phyloP scores from a whole-genome alignment of 2,329 filamentous ascomycete species.

The Clonostachys chloroleuca region DNA sequence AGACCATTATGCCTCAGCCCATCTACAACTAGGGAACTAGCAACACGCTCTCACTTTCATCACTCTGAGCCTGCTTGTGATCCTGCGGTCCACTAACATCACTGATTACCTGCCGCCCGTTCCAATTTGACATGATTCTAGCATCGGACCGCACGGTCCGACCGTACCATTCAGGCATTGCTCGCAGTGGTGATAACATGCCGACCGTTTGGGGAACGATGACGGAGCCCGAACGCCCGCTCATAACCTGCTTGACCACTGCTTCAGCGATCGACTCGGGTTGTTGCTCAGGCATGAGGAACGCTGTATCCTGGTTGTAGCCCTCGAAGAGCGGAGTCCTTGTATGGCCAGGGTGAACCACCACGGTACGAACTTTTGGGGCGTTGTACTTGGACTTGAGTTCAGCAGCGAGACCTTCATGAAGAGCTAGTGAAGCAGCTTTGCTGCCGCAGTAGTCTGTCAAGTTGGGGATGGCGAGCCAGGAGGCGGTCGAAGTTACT shows the following conservation, averaged over 20 bases:
- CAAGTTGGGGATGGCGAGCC: slow-evolving; percentile 55
- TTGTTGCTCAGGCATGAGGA: slow-evolving; percentile 24
- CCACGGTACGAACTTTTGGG: slow-evolving; percentile 59
- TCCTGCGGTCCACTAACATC: slow-evolving; percentile 34
- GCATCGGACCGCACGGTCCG: slow-evolving; percentile 43
- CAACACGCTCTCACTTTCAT: slow-evolving; percentile 26
- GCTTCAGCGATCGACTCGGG: slow-evolving; percentile 37
- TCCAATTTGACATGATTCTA: slow-evolving; percentile 37
- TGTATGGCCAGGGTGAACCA: slow-evolving; percentile 51
- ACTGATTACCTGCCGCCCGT: slow-evolving; percentile 40
- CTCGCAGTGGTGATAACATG: slow-evolving; percentile 37
- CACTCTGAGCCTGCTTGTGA: slow-evolving; percentile 13
- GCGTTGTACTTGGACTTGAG: slow-evolving; percentile 57
- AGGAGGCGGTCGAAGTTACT: slow-evolving; percentile 61
- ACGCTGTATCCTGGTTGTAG: slow-evolving; percentile 48
- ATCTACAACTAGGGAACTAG: slow-evolving; percentile 17
- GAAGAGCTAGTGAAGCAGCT: slow-evolving; percentile 61
- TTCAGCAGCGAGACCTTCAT: slow-evolving; percentile 60
- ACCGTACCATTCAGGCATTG: slow-evolving; percentile 56
- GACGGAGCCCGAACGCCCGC: slow-evolving; percentile 40
- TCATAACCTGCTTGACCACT: slow-evolving; percentile 43
- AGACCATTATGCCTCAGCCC: neutral
- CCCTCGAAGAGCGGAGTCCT: slow-evolving; percentile 28
- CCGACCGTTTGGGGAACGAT: slow-evolving; percentile 36
- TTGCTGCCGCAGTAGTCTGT: slow-evolving; percentile 67